phyloP scores from a whole-genome alignment of 1,284 basidiomycete genomes.

The Ceraceosorus guamensis region DNA sequence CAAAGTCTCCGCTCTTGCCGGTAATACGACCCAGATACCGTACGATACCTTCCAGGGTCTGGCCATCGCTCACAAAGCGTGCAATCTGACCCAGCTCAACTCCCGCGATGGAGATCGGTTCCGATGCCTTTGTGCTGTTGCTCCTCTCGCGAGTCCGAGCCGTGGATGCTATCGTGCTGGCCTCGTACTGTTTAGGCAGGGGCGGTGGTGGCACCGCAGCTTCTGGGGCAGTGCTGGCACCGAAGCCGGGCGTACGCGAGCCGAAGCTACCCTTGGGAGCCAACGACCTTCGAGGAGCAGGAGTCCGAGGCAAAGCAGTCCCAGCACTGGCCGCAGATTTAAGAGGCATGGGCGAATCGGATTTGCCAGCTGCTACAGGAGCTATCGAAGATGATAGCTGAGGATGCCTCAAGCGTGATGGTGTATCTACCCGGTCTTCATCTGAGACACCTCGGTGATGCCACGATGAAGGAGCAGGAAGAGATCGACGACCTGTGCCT shows the following conservation, averaged over 20 bases:
- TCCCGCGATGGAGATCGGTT: neutral
- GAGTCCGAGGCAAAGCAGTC: no score
- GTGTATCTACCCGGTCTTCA: no score
- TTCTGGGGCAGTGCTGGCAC: neutral
- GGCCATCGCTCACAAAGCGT: neutral
- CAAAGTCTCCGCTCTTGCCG: conserved; percentile 34
- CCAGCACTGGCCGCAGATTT: no score
- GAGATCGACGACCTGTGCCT: no score
- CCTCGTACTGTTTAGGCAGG: neutral
- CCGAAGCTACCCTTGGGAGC: neutral
- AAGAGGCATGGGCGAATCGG: no score
- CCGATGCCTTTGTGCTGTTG: neutral
- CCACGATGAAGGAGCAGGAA: no score
- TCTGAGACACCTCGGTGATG: no score
- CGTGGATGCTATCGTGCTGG: neutral
- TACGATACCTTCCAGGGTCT: conserved; percentile 27
- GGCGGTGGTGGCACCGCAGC: neutral
- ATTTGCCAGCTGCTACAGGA: no score
- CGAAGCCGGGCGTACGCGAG: no score
- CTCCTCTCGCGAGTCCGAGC: neutral
- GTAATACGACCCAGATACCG: conserved; percentile 40
- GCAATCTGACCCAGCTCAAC: conserved; percentile 8
- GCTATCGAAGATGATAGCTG: no score
- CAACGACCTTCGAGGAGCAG: conserved; percentile 12
- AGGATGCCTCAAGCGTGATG: no score